Evolutionary conservation across 1,284 basidiomycete species (phyloP).

Genomic region (Taiwanofungus camphoratus): DNA sequence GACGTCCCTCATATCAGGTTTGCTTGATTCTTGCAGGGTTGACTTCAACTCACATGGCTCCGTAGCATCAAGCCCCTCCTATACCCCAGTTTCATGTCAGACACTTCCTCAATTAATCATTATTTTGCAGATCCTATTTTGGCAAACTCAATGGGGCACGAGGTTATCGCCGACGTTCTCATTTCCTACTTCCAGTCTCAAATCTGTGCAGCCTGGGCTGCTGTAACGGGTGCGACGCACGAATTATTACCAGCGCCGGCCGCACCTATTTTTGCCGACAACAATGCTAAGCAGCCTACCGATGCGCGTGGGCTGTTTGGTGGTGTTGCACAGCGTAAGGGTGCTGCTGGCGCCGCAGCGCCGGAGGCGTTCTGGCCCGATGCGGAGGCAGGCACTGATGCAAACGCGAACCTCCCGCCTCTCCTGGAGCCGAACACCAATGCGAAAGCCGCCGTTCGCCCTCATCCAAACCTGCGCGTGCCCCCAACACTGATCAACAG

Average conservation of each 20-base stretch:
- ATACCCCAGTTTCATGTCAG: constrained; percentile 76
- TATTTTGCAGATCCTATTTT: constrained; percentile 83
- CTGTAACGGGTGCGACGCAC: constrained; percentile 60
- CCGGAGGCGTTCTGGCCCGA: constrained; percentile 13
- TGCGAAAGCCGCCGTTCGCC: constrained; percentile 15
- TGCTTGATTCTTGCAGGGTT: constrained; percentile 9
- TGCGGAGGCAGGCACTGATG: constrained; percentile 11
- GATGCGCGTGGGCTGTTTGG: constrained; percentile 62
- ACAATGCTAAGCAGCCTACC: constrained; percentile 31
- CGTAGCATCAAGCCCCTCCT: constrained; percentile 72
- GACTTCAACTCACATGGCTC: constrained; percentile 1
- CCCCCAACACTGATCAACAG: constrained; percentile 73
- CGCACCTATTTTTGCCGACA: constrained; percentile 27
- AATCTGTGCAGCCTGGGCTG: constrained; percentile 81
- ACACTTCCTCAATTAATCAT: constrained; percentile 61
- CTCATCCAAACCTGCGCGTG: constrained; percentile 44
- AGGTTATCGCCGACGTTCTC: constrained; percentile 80
- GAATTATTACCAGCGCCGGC: constrained; percentile 48
- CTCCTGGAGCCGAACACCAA: constrained; percentile 18
- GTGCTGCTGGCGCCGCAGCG: constrained; percentile 32
- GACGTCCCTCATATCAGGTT: constrained; percentile 86
- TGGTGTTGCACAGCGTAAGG: constrained; percentile 65
- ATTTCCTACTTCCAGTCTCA: constrained; percentile 85
- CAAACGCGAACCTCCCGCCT: constrained; percentile 15
- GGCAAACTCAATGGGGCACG: constrained; percentile 77